Base-by-base conservation (phyloP, 768 basidiomycete species). In the Psilocybe cyanescens region DNA sequence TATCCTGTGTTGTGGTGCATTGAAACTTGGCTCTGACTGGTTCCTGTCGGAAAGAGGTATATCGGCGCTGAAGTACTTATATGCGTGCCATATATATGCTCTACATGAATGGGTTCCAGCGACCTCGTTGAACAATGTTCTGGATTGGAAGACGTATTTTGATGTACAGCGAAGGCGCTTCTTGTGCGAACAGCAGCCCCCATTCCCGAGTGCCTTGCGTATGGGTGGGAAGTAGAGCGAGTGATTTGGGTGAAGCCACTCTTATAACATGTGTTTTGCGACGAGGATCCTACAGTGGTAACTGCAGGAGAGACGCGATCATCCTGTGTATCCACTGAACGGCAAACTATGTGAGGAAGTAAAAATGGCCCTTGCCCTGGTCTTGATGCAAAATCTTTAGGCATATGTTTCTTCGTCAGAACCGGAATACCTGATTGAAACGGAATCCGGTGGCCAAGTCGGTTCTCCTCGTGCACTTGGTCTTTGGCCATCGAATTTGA, bases 391-490 rank as follows among this genome's bases (percentile, higher is more conserved):
- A 8, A 28, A 11, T 35, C n/a, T 53, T 33, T 30, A n/a, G 31
- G 19, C 1, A 17, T 14, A 33, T 53, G 16, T 14, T 28, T 41
- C 12, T 33, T 58, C 6, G 57, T 51, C 8, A 31, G 24, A 33
- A 52, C 28, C 14, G 55, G 37, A 57, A 53, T 46, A 39, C 24
- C 44, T 45, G 49, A 31, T 47, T 57, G 60, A n/a, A 52, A 41
- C n/a, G 60, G 9, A n/a, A n/a, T 1, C n/a, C 37, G 39, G 14
- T 33, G 29, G 12, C 7, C 30, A 24, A 24, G 17, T 8, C 11
- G 7, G 16, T n/a, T 28, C 3, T 19, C 51, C 12, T 35, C n/a
- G 4, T 33, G 51, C n/a, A 19, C 12, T 2, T 8, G 19, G 19
- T 33, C 37, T 29, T 9, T 37, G 3, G n/a, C 46, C 29, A 45